Conservation (phyloP, 116 monocot genomes). For the Iris pallida region DNA sequence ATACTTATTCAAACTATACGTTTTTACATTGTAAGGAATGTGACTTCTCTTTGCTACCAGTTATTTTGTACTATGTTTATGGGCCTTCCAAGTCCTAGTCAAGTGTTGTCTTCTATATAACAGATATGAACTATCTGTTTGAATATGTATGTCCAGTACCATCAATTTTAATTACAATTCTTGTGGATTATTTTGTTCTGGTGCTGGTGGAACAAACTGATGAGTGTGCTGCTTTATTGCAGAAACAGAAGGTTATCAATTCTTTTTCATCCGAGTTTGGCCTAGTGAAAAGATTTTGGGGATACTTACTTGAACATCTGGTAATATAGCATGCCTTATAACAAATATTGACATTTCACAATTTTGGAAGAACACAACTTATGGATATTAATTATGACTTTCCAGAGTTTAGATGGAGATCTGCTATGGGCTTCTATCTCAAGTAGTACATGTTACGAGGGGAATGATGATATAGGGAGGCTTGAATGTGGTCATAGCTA, state of each 20-base stretch:
- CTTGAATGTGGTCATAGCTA: conserved; percentile 86
- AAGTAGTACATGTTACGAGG: conserved; percentile 70
- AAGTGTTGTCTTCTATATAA: too few species aligned
- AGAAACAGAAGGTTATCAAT: conserved; percentile 71
- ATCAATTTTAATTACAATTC: too few species aligned
- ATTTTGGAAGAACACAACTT: neutral
- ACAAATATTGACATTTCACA: too few species aligned
- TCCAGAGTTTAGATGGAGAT: conserved; percentile 72
- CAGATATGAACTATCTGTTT: too few species aligned
- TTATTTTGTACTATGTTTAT: too few species aligned
- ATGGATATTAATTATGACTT: conserved; percentile 13
- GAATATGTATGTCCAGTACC: too few species aligned
- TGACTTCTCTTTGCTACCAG: too few species aligned
- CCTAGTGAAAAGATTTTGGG: conserved; percentile 90
- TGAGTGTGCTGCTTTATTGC: conserved; percentile 14
- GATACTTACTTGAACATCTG: conserved; percentile 63
- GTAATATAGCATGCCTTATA: conserved; percentile 19
- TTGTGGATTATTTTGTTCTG: neutral
- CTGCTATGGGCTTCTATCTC: conserved; percentile 72
- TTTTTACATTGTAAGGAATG: too few species aligned
- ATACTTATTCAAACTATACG: too few species aligned
- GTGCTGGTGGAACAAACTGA: conserved; percentile 9
- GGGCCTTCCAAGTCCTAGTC: too few species aligned
- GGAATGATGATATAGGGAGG: conserved; percentile 66
- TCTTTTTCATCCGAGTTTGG: conserved; percentile 57